phyloP scores from a whole-genome alignment of 192 early-diverging fungal species.

The Blastocladiella britannica region DNA sequence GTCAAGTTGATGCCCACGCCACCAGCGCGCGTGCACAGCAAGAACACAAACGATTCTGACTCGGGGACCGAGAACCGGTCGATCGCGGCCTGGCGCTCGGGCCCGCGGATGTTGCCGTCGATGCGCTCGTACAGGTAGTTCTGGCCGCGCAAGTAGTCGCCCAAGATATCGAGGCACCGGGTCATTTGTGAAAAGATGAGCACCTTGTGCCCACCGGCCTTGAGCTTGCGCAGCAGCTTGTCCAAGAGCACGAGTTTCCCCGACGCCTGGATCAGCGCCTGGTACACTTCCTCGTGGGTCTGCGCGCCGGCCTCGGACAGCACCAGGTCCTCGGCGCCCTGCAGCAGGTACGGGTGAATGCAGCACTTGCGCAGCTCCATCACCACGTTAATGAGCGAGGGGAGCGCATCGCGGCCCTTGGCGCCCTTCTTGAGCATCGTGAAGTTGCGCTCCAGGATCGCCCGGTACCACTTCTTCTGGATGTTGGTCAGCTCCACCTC shows the following conservation, averaged over 20 bases:
- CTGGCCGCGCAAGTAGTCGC: slow-evolving; percentile 56
- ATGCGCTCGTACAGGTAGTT: slow-evolving; percentile 58
- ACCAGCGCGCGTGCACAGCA: slow-evolving; percentile 67
- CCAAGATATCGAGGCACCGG: slow-evolving; percentile 52
- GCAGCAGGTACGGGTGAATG: slow-evolving; percentile 62
- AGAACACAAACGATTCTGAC: slow-evolving; percentile 60
- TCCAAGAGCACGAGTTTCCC: slow-evolving; percentile 71
- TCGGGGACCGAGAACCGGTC: slow-evolving; percentile 55
- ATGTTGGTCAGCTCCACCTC: slow-evolving; percentile 67
- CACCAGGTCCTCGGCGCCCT: slow-evolving; percentile 59
- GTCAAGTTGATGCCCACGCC: slow-evolving; percentile 78
- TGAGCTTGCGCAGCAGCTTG: slow-evolving; percentile 51
- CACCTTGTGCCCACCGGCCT: slow-evolving; percentile 58
- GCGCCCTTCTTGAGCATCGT: slow-evolving; percentile 56
- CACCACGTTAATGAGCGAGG: slow-evolving; percentile 65
- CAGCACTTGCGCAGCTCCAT: slow-evolving; percentile 79
- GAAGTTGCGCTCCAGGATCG: slow-evolving; percentile 66
- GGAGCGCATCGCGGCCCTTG: slow-evolving; percentile 34
- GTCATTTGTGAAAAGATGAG: slow-evolving; percentile 82
- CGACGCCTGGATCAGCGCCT: slow-evolving; percentile 49
- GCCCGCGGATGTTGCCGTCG: slow-evolving; percentile 56
- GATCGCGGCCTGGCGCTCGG: slow-evolving; percentile 62
- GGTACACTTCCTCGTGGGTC: slow-evolving; percentile 35
- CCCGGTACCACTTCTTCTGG: slow-evolving; percentile 69
- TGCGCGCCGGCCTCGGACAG: slow-evolving; percentile 36